Conservation (phyloP, 1,139 yeast species). For the Taphrina wiesneri region DNA sequence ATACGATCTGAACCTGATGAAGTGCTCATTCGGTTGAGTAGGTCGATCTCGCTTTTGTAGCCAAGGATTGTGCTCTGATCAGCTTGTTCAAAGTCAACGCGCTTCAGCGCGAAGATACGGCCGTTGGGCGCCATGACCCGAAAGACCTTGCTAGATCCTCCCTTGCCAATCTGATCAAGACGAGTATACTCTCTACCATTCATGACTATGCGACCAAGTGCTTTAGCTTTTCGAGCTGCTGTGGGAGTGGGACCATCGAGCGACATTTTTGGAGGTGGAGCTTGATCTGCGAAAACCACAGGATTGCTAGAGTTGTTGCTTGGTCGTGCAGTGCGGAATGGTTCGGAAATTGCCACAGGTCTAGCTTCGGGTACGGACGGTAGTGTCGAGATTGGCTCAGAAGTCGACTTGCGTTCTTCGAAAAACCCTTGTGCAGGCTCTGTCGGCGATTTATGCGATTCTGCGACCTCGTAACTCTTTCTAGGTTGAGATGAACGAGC, state of each 20-base stretch:
- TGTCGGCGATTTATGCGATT: not conserved
- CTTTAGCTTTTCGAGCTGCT: slow-evolving; percentile 18
- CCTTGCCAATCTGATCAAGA: slow-evolving; percentile 79
- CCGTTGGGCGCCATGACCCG: slow-evolving; percentile 60
- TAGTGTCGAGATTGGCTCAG: not conserved
- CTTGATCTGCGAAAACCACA: not conserved
- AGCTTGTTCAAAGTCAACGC: slow-evolving; percentile 76
- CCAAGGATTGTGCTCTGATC: slow-evolving; percentile 73
- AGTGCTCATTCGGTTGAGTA: slow-evolving; percentile 58
- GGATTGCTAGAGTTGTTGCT: not conserved
- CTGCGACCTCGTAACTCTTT: not conserved
- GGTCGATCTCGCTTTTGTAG: slow-evolving; percentile 85
- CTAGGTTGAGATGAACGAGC: too few species aligned
- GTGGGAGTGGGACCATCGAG: slow-evolving; percentile 20
- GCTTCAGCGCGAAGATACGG: slow-evolving; percentile 73
- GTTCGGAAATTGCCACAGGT: not conserved
- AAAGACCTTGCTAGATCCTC: slow-evolving; percentile 92
- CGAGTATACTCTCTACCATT: slow-evolving; percentile 58
- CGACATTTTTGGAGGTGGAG: slow-evolving; percentile 26
- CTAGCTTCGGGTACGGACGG: not conserved
- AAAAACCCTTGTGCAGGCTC: not conserved
- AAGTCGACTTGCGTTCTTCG: not conserved
- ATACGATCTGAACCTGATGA: slow-evolving; percentile 61
- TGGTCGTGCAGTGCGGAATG: not conserved
- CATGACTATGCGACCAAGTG: slow-evolving; percentile 27